phyloP scores from a whole-genome alignment of 139 green algal species.

The Volvox reticuliferus region DNA sequence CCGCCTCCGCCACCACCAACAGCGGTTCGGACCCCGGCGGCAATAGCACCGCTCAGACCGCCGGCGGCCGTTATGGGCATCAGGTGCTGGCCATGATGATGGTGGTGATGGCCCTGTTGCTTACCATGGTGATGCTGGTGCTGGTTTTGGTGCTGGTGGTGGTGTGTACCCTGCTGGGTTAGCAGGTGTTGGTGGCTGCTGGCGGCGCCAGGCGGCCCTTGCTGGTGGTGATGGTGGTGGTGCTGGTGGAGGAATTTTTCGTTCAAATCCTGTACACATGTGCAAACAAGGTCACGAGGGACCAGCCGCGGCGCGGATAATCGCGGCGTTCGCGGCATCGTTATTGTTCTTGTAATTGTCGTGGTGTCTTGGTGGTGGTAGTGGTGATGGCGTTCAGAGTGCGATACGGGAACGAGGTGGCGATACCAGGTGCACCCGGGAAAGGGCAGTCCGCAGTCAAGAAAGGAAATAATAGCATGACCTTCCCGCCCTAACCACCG shows the following conservation, averaged over 20 bases:
- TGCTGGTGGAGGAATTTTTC: background rate
- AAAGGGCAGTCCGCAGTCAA: too few relatives aligned
- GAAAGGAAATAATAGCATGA: too few relatives aligned
- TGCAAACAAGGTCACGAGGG: too few relatives aligned
- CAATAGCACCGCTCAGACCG: background rate
- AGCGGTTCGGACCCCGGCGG: background rate
- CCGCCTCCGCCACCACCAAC: background rate
- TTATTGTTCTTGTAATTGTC: too few relatives aligned
- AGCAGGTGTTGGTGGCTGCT: background rate
- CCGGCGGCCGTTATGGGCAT: background rate
- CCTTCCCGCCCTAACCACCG: too few relatives aligned
- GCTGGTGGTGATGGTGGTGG: background rate
- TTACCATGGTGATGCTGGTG: background rate
- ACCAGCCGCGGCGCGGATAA: too few relatives aligned
- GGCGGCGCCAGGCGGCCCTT: background rate
- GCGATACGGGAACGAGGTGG: too few relatives aligned
- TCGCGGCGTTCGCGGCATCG: too few relatives aligned
- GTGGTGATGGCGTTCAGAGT: too few relatives aligned
- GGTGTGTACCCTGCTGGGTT: background rate
- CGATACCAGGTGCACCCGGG: too few relatives aligned
- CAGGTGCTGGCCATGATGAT: background rate
- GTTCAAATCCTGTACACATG: conserved; percentile 22
- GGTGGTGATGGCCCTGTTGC: background rate
- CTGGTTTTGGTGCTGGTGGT: background rate
- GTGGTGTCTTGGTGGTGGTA: too few relatives aligned